Conservation (phyloP, 805 yeast species). For the Spathaspora arborariae region DNA sequence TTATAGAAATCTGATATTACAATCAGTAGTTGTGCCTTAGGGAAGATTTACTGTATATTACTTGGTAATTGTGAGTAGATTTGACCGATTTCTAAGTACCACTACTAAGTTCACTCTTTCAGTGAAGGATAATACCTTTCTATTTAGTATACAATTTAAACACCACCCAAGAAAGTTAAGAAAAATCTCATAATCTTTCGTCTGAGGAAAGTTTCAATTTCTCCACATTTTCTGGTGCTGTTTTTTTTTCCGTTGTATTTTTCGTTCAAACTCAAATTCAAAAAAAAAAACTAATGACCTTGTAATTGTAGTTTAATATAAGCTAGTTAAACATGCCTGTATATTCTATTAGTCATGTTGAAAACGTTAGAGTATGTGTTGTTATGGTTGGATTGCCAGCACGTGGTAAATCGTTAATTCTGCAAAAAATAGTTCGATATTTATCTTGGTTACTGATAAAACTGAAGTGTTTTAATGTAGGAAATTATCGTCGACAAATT, state of each 20-base stretch:
- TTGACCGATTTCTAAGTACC: too few relatives aligned
- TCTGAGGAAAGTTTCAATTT: too few relatives aligned
- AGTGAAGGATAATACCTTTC: too few relatives aligned
- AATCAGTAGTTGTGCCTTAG: too few relatives aligned
- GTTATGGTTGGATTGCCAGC: conserved; percentile 88
- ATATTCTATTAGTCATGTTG: conserved; percentile 55
- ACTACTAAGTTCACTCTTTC: too few relatives aligned
- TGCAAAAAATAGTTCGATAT: conserved; percentile 90
- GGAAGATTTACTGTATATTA: too few relatives aligned
- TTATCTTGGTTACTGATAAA: conserved; percentile 87
- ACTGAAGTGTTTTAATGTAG: conserved; percentile 87
- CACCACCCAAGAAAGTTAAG: too few relatives aligned
- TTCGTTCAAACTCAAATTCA: too few relatives aligned
- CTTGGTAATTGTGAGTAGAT: too few relatives aligned
- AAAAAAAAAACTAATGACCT: background rate
- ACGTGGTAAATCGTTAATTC: conserved; percentile 90
- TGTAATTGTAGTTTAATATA: background rate
- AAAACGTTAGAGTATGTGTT: conserved; percentile 74
- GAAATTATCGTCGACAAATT: conserved; percentile 68
- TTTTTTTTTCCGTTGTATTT: background rate
- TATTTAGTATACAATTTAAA: too few relatives aligned
- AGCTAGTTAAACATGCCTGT: conserved; percentile 43
- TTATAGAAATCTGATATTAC: too few relatives aligned
- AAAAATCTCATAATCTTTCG: too few relatives aligned
- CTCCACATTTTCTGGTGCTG: background rate